Conservation (phyloP, 345 rosid species). For the Eucalyptus microcorys region DNA sequence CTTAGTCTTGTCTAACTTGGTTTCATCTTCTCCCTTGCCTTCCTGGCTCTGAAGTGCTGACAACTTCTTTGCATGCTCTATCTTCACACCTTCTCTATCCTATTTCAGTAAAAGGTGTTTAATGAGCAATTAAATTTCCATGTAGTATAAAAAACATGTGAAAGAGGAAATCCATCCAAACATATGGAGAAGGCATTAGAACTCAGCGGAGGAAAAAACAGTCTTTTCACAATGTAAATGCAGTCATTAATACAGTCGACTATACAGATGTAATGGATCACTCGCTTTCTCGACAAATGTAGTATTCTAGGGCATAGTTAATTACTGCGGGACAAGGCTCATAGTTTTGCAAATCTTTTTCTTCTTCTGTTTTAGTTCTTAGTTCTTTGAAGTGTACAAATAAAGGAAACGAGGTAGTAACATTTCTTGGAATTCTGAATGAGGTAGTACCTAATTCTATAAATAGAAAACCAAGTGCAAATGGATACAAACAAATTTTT, state of each 20-base stretch:
- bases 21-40: conserved; percentile 78
- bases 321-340: not conserved
- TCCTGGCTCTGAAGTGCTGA: conserved; percentile 83
- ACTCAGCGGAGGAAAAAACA: not conserved
- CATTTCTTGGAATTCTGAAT: not conserved
- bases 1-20: conserved; percentile 84
- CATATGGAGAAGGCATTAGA: not conserved
- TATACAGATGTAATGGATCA: not conserved
- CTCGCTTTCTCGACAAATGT: not conserved
- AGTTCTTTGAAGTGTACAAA: fast-evolving
- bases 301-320: not conserved
- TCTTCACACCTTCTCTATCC: conserved; percentile 89
- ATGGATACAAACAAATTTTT: not conserved
- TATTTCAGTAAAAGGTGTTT: not conserved
- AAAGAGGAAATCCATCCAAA: not conserved
- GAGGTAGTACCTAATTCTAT: not conserved
- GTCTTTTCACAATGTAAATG: not conserved
- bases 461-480: not conserved
- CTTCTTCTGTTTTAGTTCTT: not conserved
- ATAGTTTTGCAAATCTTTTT: not conserved
- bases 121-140: not conserved
- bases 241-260: not conserved
- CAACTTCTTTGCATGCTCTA: conserved; percentile 83
- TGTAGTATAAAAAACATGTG: not conserved
- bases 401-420: not conserved